Percentiles rank a stretch among this genome's conserved stretches.
Conservation (phyloP, 306 rosid species). For the Castanea crenata region DNA sequence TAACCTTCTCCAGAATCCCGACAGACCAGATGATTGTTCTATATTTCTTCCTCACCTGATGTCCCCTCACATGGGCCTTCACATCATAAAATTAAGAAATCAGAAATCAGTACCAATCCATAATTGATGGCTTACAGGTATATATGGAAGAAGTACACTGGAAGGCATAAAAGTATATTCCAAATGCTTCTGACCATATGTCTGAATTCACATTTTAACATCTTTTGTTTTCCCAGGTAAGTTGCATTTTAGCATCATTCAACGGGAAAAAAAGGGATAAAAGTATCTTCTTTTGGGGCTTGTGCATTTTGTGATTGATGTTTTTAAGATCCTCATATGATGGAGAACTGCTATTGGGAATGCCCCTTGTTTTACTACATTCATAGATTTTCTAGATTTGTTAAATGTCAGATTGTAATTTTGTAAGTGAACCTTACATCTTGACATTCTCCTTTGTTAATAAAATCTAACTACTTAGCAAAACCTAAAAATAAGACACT, state of each 20-base stretch:
- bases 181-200: neutral
- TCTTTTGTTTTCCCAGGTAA: too few relatives aligned
- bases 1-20: constrained; percentile 81
- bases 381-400: too few relatives aligned
- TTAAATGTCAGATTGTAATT: too few relatives aligned
- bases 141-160: neutral
- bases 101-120: constrained; percentile 38
- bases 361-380: too few relatives aligned
- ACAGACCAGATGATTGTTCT: constrained; percentile 77
- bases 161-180: neutral
- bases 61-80: constrained; percentile 95
- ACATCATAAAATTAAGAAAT: constrained; percentile 30
- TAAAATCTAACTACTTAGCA: too few relatives aligned
- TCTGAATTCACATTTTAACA: neutral
- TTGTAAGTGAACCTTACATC: too few relatives aligned
- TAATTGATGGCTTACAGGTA: neutral
- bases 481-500: neutral
- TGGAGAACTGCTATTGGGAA: too few relatives aligned
- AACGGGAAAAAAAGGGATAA: too few relatives aligned
- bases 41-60: constrained; percentile 84
- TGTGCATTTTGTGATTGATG: too few relatives aligned
- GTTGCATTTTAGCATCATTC: neutral
- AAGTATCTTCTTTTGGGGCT: too few relatives aligned
- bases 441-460: too few relatives aligned
- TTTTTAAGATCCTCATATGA: too few relatives aligned